Base-by-base conservation (phyloP, 2,329 filamentous ascomycete genomes). In the Diplocarpon rosae region DNA sequence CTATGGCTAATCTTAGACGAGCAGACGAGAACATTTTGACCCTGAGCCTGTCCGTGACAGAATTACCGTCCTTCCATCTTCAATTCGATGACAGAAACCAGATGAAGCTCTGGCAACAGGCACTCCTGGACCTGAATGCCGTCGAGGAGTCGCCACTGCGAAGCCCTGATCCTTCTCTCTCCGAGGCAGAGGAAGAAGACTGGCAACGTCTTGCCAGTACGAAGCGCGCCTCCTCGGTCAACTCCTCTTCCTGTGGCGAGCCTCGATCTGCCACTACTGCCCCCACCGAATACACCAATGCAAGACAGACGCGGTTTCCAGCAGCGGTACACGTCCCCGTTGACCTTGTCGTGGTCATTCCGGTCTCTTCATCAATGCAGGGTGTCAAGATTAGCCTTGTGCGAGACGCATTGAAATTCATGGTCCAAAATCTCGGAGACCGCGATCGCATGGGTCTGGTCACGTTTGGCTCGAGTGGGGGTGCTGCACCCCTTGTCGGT, bases 321-420 rank as follows among this genome's bases (percentile, higher is more conserved):
- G 40, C 61, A 39, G 45, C 61, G 24, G 63, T 90, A 38, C 92
- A 98, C 61, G 86, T 96, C 13, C 90, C 92, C 1, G 78, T 96
- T 43, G 92, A 98, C 60, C 80, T 98, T 27, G 90, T 98, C 0
- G 87, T 96, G 0, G 92, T 98, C 16, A 89, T 98, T 29, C 92
- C 92, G 0, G 88, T 98, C 5, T 96, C 92, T 0, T 94, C 90
- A 1, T 96, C 92, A 0, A 98, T 96, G 90, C 92, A 96, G 65
- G 92, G 92, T n/a, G 77, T 98, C 49, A 98, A 98, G 68, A 95
- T 96, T 60, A 94, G 90, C 50, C 72, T 98, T 1, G 78, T 98
- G 12, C 81, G 88, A 34, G 92, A 98, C 64, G 84, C 90, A 0
- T 72, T 98, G 30, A 86, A 85, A 47, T 98, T 96, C 63, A 81